Evolutionary conservation across 2,329 filamentous ascomycete genomes (phyloP), one percentile per base, ranked within the genome.

Genomic region (Pseudofabraea citricarpa): DNA sequence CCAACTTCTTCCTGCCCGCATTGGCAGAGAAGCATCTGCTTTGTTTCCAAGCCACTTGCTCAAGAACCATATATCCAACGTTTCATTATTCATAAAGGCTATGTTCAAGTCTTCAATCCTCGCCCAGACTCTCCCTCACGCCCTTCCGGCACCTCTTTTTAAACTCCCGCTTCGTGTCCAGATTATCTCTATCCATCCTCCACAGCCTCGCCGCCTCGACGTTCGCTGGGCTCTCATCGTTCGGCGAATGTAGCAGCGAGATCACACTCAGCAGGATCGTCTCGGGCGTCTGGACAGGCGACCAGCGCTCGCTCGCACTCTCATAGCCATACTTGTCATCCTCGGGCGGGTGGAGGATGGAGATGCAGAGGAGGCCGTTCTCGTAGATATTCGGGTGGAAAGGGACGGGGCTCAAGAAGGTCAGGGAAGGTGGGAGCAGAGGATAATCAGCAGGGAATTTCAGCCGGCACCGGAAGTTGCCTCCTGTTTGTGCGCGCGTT

Each of bases 301-400:
- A 87, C 93, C 93, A 98, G 48, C 93, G 81, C 74, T 98, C 93
- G 22, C 81, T 76, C 13, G 90, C 90, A 20, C 79, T 78, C 67
- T 98, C 93, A 70, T 98, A 98, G 41, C 91, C 91, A 66, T 87
- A 93, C 61, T 87, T 83, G 62, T 98, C 93, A 60, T 96, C 90
- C 68, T 88, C 90, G 4, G 93, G 91, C 10, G 91, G 87, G 65
- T 98, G 93, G 32, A 98, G 76, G 68, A 98, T 98, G 33, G 87
- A 94, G 64, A 98, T 97, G 74, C 93, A 98, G 45, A 98, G 87
- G 53, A 85, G 81, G 58, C 93, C 93, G 60, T 79, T 81, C 6
- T 79, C 71, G 70, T 96, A 97, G 62, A 98, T 87, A 64, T 97
- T 97, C 1, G 91, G 91, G 67, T 97, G 91, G 75, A 93, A 97